Percentiles rank a stretch among this genome's conserved stretches.
phyloP scores from a whole-genome alignment of 352 stramenopile species.

The Phytophthora sp. region DNA sequence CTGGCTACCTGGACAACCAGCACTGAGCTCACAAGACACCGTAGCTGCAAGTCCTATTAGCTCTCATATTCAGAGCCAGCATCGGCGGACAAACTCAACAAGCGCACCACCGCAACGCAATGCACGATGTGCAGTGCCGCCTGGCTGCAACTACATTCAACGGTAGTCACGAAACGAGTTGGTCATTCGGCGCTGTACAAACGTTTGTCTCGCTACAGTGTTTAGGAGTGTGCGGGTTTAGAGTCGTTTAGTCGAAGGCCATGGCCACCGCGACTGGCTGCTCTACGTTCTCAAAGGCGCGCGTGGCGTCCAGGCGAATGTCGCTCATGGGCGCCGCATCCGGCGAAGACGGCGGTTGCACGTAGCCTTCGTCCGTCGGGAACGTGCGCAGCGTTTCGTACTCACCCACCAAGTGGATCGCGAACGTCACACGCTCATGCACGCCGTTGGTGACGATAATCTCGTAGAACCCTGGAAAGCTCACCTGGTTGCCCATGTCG shows the following conservation, averaged over 20 bases:
- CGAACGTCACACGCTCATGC: constrained; percentile 67
- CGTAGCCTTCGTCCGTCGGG: constrained; percentile 15
- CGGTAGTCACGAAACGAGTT: no score
- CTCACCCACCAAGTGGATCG: constrained; percentile 54
- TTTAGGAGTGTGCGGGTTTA: neutral
- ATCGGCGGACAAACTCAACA: no score
- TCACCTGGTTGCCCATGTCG: constrained; percentile 53
- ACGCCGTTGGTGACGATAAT: constrained; percentile 79
- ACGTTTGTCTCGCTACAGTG: neutral
- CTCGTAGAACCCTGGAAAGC: constrained; percentile 77
- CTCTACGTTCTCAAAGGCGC: constrained; percentile 8
- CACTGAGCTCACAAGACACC: no score
- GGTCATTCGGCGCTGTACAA: no score
- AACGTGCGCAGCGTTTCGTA: constrained; percentile 55
- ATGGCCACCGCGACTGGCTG: constrained; percentile 7
- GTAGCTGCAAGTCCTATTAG: no score
- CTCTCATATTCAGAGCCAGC: no score
- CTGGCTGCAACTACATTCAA: no score
- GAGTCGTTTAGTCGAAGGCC: constrained; percentile 18
- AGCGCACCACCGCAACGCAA: no score
- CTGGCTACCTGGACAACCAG: no score
- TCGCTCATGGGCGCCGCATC: constrained; percentile 1
- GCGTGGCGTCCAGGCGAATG: constrained; percentile 8
- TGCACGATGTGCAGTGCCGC: no score
- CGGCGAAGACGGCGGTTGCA: neutral